Evolutionary conservation across 768 basidiomycete species (phyloP).

Genomic region (Russula earlei): DNA sequence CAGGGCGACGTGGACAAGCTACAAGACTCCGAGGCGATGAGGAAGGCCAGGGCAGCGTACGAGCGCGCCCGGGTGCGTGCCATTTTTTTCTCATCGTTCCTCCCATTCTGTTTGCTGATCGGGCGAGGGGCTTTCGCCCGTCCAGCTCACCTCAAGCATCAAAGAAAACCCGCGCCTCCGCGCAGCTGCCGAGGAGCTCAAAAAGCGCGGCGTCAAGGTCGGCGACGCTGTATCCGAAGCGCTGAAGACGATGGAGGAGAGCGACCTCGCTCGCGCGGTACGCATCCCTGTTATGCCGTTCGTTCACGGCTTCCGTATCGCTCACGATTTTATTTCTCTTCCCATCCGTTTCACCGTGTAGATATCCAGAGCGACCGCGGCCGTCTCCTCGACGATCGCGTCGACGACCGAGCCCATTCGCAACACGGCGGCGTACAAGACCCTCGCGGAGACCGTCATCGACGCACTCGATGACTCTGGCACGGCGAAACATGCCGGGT

Average conservation of each 20-base stretch:
- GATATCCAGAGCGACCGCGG: slow-evolving; percentile 82
- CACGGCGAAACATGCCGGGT: no score
- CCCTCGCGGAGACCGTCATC: no score
- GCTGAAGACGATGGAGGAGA: slow-evolving; percentile 83
- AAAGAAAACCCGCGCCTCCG: slow-evolving; percentile 90
- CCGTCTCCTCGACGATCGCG: slow-evolving; percentile 77
- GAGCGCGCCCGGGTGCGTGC: no score
- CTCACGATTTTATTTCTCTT: no score
- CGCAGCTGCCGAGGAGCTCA: slow-evolving; percentile 88
- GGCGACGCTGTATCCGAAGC: slow-evolving; percentile 92
- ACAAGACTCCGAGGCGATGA: no score
- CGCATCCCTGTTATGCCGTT: slow-evolving; percentile 21
- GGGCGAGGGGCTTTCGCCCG: not conserved
- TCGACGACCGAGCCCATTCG: slow-evolving; percentile 94
- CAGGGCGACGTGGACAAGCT: no score
- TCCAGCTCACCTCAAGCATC: slow-evolving; percentile 81
- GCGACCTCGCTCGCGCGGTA: slow-evolving; percentile 79
- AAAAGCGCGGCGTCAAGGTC: slow-evolving; percentile 81
- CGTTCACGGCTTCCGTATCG: no score
- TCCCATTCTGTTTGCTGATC: not conserved
- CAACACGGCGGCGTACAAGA: no score
- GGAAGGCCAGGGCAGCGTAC: no score
- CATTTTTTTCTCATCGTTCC: no score
- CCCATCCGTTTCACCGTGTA: no score
- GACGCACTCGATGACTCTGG: no score